Percentiles rank a stretch among this genome's conserved stretches.
Conservation (phyloP, 169 alveolate species). For the Fabrea salina region DNA sequence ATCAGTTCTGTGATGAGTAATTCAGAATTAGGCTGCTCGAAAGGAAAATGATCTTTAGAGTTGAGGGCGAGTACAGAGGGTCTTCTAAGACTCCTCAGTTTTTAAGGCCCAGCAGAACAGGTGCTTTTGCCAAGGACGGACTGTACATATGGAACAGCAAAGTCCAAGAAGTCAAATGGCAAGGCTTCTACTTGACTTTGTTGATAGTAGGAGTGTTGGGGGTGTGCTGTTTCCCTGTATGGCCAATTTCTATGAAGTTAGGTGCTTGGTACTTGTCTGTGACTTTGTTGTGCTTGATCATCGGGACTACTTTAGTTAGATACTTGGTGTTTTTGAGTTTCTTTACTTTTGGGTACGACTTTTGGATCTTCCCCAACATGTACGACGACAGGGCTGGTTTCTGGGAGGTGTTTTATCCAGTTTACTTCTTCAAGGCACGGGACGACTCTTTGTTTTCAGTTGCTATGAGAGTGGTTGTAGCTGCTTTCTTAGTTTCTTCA, state of each 20-base stretch:
- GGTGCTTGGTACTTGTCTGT: conserved; percentile 37
- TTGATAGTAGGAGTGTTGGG: conserved; percentile 12
- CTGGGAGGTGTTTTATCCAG: conserved; percentile 27
- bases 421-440: conserved; percentile 15
- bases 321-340: neutral
- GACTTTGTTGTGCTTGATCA: neutral
- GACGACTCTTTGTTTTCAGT: neutral
- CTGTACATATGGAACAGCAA: neutral
- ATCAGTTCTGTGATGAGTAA: conserved; percentile 24
- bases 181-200: neutral
- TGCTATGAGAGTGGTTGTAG: neutral
- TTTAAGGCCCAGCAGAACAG: neutral
- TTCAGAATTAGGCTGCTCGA: neutral
- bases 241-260: conserved; percentile 34
- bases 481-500: neutral
- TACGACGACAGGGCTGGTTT: conserved; percentile 32
- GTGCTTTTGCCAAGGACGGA: conserved; percentile 6
- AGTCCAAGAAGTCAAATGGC: conserved; percentile 2
- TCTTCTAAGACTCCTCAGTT: neutral
- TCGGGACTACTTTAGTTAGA: conserved; percentile 14
- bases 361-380: conserved; percentile 36
- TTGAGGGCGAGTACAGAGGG: conserved; percentile 11
- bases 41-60: neutral
- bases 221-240: conserved; percentile 31
- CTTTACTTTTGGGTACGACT: conserved; percentile 21